These are phyloP conservation scores for Lactuca sativa DNA, from an alignment of 129 eudicot genomes.

Conservation along the genomic window DNA sequence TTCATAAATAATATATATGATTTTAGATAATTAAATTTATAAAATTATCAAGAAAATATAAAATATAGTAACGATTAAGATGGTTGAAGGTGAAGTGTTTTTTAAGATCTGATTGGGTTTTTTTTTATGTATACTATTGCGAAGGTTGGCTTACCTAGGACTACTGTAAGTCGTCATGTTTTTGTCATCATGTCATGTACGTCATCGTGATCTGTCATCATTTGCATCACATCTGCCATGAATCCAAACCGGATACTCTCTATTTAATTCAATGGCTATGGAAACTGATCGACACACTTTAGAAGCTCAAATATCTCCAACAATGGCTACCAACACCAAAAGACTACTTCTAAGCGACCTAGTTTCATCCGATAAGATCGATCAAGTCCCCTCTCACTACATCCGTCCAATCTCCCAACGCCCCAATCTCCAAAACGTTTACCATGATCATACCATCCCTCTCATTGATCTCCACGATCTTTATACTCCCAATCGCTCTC, in stretches of 20 bases:
- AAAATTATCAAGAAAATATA: too few species aligned
- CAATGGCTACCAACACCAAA: constrained; percentile 16
- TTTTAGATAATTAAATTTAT: too few species aligned
- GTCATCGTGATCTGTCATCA: background rate
- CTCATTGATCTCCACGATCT: constrained; percentile 29
- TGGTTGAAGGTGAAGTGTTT: too few species aligned
- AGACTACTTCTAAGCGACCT: constrained; percentile 26
- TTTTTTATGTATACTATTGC: too few species aligned
- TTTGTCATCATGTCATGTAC: background rate
- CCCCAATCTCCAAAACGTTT: constrained; percentile 34
- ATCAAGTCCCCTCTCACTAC: constrained; percentile 36
- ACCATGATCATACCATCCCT: constrained; percentile 27
- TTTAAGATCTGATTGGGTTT: too few species aligned
- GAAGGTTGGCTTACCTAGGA: too few species aligned
- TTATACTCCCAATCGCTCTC: constrained; percentile 23
- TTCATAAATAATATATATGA: too few species aligned
- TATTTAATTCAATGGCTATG: background rate
- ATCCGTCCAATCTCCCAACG: constrained; percentile 47
- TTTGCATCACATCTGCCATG: background rate
- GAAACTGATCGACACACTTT: background rate
- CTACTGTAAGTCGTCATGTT: too few species aligned
- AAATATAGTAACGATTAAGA: too few species aligned
- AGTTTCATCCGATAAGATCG: constrained; percentile 16
- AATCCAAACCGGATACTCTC: background rate
- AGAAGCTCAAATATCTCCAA: background rate